Evolutionary conservation across 169 alveolate species (phyloP), one percentile per base, ranked within the genome.

Genomic region (Plasmodium knowlesi): DNA sequence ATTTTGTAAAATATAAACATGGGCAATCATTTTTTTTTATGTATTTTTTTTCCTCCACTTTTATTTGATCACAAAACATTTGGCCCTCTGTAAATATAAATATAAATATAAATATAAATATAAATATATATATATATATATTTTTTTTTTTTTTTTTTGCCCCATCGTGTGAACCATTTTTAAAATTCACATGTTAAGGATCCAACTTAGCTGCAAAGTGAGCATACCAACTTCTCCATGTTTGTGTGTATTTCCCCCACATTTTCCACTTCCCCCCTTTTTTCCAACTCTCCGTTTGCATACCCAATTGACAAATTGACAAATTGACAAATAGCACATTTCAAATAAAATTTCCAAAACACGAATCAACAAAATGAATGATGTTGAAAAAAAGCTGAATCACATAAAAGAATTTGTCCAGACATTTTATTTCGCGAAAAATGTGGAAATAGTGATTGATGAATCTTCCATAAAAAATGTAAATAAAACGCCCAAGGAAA

Each of bases 371-470:
- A 88, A 88, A 88, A 88, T 88, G 94, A 80, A 88, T 57, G 73
- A 61, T 61, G 94, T 41, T 57, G 83, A 79, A 46, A 79, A 88
- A 67, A 28, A 79, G n/a, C 19, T 88, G 54, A 79, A 78, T 61
- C 72, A 79, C 72, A 78, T 88, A 32, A 88, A 88, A 53, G 94
- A 88, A 32, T 88, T 88, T 79, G 71, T 88, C 30, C 90, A 79
- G 46, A 88, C 94, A 39, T 88, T 88, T 78, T 88, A 41, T 79
- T 88, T 88, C 70, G 94, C 94, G 19, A 88, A 88, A 88, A 88
- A 88, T 88, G 82, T 88, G 22, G 89, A 88, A 53, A 79, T 88
- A 67, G 57, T 78, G 5, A 54, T 79, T 46, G 94, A 88, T 53
- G 89, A 88, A 79, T 88, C 94, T 10, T 16, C 76, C 34, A 82